Evolutionary conservation across 805 yeast genomes (phyloP), one percentile per base, ranked within the genome.

Genomic region (Ogataea henricii): DNA sequence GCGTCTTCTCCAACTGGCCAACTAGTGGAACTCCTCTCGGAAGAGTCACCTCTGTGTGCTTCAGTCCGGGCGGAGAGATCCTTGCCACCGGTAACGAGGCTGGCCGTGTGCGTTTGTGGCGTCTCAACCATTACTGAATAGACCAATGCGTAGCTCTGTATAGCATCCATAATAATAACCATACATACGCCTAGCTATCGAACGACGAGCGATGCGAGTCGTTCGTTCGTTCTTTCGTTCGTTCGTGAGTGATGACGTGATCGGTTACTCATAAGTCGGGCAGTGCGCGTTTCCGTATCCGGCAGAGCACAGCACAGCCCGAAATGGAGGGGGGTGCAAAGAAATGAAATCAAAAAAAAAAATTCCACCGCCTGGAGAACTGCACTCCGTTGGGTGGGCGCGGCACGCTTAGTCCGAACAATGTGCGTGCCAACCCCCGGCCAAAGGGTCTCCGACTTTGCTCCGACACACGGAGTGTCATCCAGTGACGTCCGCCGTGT

Each of bases 11-110:
- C 41, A 94, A 94, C 72, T 94, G 99, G 99, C 99, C 99, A 14
- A 94, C 98, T 1, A 83, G 92, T 44, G 90, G 90, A 5, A 92
- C 99, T 0, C 98, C 99, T 9, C 76, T 94, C 56, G 99, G 99
- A n/a, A 82, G 85, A 56, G 97, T 94, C 27, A 88, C 97, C 0
- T 68, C 83, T 14, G 85, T 82, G 2, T 79, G 82, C 13, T 92
- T 92, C 67, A 82, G 95, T 36, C 89, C 94, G 22, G 80, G 81
- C 53, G 81, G 83, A 49, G 94, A 89, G 67, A 81, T 91, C 83
- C 66, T 94, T 41, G 89, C 91, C 14, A 80, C 89, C 1, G 99
- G 96, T 53, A 92, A 91, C 60, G 96, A 89, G 59, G 88, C 82
- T 21, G 99, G 99, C 8, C 83, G 81, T 62, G 94, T 85, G 7